Conservation (phyloP, 2,329 filamentous ascomycete species). For the Rhynchosporium graminicola region DNA sequence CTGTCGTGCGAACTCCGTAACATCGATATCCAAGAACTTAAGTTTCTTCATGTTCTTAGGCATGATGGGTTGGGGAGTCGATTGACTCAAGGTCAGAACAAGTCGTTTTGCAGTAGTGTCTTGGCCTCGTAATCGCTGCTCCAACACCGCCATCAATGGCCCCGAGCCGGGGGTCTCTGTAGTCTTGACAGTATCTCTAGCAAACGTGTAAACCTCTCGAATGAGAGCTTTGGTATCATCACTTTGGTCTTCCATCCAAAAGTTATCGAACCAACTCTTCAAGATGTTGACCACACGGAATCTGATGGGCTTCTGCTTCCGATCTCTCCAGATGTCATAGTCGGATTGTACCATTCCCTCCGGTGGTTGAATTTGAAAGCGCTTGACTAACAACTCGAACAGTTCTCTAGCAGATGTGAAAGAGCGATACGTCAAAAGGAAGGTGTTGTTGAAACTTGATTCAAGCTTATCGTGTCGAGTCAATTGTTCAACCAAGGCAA, state of each 20-base stretch:
- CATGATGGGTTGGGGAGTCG: conserved; percentile 84
- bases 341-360: conserved; percentile 74
- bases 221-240: conserved; percentile 83
- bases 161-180: conserved; percentile 89
- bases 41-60: conserved; percentile 99
- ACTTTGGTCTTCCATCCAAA: conserved; percentile 95
- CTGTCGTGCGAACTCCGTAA: conserved; percentile 94
- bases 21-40: conserved; percentile 96
- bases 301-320: conserved; percentile 93
- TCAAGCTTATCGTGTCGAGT: conserved; percentile 95
- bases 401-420: conserved; percentile 90
- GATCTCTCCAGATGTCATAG: conserved; percentile 84
- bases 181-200: conserved; percentile 86
- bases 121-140: conserved; percentile 85
- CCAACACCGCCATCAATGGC: conserved; percentile 81
- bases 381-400: conserved; percentile 87
- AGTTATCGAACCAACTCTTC: conserved; percentile 97
- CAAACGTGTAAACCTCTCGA: conserved; percentile 85
- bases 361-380: conserved; percentile 91
- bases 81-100: conserved; percentile 80
- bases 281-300: conserved; percentile 97
- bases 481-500: conserved; percentile 89
- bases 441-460: conserved; percentile 95
- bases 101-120: conserved; percentile 84
- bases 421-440: conserved; percentile 92